Evolutionary conservation across 2,329 filamentous ascomycete genomes (phyloP).

Genomic region (Scytalidium sp.): DNA sequence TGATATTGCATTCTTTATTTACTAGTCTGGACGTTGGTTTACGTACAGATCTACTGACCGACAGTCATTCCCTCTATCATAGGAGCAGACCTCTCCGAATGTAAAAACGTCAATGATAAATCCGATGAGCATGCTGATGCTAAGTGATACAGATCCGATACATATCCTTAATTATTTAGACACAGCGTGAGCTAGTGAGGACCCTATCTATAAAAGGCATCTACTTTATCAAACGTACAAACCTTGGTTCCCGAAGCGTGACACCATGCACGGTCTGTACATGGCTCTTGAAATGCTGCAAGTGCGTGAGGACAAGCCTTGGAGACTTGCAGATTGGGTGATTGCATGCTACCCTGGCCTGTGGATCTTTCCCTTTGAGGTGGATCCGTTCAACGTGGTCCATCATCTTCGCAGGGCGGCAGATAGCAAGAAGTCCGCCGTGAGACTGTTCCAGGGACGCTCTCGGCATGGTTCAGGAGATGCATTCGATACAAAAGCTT

Average conservation of each 20-base stretch:
- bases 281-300: slow-evolving; percentile 24
- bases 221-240: slow-evolving; percentile 7
- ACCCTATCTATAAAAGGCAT: too few species aligned
- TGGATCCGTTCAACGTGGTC: slow-evolving; percentile 15
- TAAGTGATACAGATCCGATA: too few species aligned
- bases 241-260: slow-evolving; percentile 12
- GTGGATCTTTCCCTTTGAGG: slow-evolving; percentile 5
- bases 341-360: too few species aligned
- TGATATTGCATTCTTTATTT: slow-evolving; percentile 9
- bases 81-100: background rate
- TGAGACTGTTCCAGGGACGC: too few species aligned
- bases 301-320: slow-evolving; percentile 15
- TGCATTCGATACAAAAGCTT: too few species aligned
- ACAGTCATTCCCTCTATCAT: slow-evolving; percentile 3
- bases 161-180: too few species aligned
- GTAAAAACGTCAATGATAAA: too few species aligned
- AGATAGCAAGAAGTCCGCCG: too few species aligned
- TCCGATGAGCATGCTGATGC: too few species aligned
- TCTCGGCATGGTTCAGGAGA: too few species aligned
- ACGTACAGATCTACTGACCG: slow-evolving; percentile 4
- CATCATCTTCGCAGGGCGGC: slow-evolving; percentile 12
- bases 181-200: too few species aligned
- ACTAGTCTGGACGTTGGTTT: slow-evolving; percentile 4
- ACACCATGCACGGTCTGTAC: slow-evolving; percentile 14
- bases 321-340: slow-evolving; percentile 13